These are phyloP conservation scores for Trichophyton equinum DNA, from an alignment of 2,329 filamentous ascomycete species.

Conservation along the genomic window DNA sequence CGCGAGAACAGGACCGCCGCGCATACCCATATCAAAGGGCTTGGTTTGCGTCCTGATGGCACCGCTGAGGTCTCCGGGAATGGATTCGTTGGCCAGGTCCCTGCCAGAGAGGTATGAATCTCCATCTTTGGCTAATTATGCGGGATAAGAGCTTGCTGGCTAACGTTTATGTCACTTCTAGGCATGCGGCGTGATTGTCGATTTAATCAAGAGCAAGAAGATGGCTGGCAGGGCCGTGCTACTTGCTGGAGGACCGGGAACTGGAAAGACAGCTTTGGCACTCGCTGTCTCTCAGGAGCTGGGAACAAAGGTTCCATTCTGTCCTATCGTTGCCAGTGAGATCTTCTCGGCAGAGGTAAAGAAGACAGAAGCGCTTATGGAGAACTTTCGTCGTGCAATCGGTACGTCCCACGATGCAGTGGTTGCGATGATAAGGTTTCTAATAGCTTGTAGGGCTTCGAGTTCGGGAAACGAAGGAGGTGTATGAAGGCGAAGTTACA, in stretches of 20 bases:
- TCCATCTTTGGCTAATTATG: not conserved
- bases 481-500: conserved; percentile 97
- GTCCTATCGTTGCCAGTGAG: conserved; percentile 94
- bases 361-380: conserved; percentile 98
- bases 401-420: conserved; percentile 38
- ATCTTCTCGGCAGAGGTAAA: conserved; percentile 97
- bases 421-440: not conserved
- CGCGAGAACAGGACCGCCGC: conserved; percentile 93
- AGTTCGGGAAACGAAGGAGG: conserved; percentile 96
- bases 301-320: conserved; percentile 96
- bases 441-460: conserved; percentile 48
- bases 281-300: conserved; percentile 93
- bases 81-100: conserved; percentile 81
- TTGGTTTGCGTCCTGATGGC: conserved; percentile 77
- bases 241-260: conserved; percentile 86
- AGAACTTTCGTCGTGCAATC: conserved; percentile 95
- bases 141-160: not conserved
- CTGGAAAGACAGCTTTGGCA: conserved; percentile 92
- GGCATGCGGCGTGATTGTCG: conserved; percentile 92
- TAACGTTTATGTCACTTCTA: conserved; percentile 24
- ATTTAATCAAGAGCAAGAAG: conserved; percentile 89
- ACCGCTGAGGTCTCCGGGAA: conserved; percentile 64
- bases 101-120: conserved; percentile 66
- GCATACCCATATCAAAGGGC: conserved; percentile 94
- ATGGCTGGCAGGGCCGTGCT: conserved; percentile 93